A percentile compares a stretch with the other conserved stretches of the same genome.
Evolutionary conservation across 2,329 filamentous ascomycete species (phyloP).

Genomic region (Chrysoporthe puriensis): DNA sequence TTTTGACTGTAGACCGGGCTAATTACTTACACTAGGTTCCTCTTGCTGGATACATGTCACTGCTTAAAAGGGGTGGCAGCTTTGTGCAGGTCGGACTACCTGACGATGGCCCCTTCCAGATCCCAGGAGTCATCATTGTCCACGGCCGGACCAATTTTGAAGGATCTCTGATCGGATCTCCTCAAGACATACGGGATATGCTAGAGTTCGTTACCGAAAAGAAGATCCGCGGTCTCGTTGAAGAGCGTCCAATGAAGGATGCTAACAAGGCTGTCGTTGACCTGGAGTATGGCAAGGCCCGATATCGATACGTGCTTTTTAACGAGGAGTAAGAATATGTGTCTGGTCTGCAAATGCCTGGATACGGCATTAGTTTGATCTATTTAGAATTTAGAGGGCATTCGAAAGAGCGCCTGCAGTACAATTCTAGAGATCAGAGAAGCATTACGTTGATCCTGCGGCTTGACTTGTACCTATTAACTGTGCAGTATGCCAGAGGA

Average conservation of each 20-base stretch:
- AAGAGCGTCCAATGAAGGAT: conserved; percentile 56
- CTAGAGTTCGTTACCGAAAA: conserved; percentile 59
- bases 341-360: neutral
- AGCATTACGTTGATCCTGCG: too few relatives aligned
- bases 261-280: conserved; percentile 59
- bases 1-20: neutral
- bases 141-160: conserved; percentile 54
- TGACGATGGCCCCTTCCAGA: conserved; percentile 50
- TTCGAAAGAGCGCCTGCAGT: neutral
- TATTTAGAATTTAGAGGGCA: neutral
- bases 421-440: neutral
- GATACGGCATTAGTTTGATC: neutral
- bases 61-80: conserved; percentile 61
- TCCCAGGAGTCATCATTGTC: conserved; percentile 61
- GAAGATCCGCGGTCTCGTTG: conserved; percentile 57
- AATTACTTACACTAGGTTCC: conserved; percentile 42
- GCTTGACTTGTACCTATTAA: neutral
- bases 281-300: conserved; percentile 56
- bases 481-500: too few relatives aligned
- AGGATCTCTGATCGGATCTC: conserved; percentile 49
- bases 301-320: conserved; percentile 51
- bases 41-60: conserved; percentile 59
- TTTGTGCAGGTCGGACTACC: conserved; percentile 68
- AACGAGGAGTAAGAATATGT: conserved; percentile 40
- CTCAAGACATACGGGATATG: conserved; percentile 62